Evolutionary conservation across 495 filamentous ascomycete genomes (phyloP), one percentile per base, ranked within the genome.

Genomic region (Lasiosphaeris hirsuta): DNA sequence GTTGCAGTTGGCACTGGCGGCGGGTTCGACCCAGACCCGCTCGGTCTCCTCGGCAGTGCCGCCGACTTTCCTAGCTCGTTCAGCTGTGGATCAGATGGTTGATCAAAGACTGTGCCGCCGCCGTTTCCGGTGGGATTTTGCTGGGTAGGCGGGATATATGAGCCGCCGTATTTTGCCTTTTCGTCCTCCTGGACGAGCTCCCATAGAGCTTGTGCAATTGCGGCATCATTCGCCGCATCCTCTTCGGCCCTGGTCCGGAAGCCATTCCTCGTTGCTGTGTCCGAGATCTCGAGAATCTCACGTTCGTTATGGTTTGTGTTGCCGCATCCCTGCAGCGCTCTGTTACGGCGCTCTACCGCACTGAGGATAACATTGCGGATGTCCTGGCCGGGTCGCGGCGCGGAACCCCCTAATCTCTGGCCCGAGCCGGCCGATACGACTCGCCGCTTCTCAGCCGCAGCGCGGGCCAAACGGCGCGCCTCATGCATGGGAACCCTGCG

Each of bases 111-210:
- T 10, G 44, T 37, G 37, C 56, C 68, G 6, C 69, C 72, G 1
- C 68, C 66, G 59, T 78, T 82, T 3, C 85, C 85, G 4, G 80
- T 75, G 10, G 85, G 86, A 63, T 87, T 82, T 54, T 79, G 70
- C 47, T 77, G 77, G 56, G 81, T 87, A 0, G 86, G 83, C 1
- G 82, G 81, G 4, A 90, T 74, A 62, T 90, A 91, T 0, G 75
- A 76, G 17, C 77, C 71, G 4, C 87, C 87, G 56, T 89, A 83
- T 65, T 84, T 87, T 2, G 51, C 58, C 66, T 81, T 82, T 52
- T 87, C 82, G 61, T 97, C 93, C 60, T 92, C 81, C 63, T 92
- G 86, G 33, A 95, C 87, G 9, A 97, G 72, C 52, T 97, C 93
- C 73, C 89, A 90, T 23, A 93, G 81, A 0, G 91, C 93, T 61